phyloP scores from a whole-genome alignment of 768 basidiomycete species.

The Naematelia encephala region DNA sequence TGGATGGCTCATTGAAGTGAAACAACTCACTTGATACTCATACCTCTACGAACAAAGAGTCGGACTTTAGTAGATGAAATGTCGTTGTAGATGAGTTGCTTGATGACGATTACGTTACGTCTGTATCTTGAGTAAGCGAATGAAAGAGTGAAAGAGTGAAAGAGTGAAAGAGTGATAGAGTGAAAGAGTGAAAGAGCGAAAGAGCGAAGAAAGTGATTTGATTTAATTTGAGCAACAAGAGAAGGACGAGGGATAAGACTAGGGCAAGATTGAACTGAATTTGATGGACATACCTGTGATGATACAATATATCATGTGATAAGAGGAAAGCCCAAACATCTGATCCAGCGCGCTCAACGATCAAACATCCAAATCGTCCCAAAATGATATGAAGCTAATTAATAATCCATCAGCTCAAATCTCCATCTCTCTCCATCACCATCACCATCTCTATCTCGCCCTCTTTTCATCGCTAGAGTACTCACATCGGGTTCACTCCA shows the following conservation, averaged over 20 bases:
- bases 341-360: slow-evolving; percentile 91
- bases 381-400: slow-evolving; percentile 94
- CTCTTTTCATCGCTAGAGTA: too few relatives aligned
- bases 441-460: too few relatives aligned
- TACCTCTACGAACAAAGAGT: slow-evolving; percentile 54
- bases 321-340: slow-evolving; percentile 62
- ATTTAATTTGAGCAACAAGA: too few relatives aligned
- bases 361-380: slow-evolving; percentile 88
- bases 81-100: slow-evolving; percentile 94
- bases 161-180: too few relatives aligned
- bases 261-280: not conserved
- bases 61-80: slow-evolving; percentile 89
- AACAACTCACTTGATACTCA: slow-evolving; percentile 53
- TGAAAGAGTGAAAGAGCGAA: too few relatives aligned
- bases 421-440: not conserved
- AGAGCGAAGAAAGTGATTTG: too few relatives aligned
- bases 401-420: slow-evolving; percentile 2
- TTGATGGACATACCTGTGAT: slow-evolving; percentile 49
- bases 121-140: slow-evolving; percentile 59
- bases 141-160: too few relatives aligned
- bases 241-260: too few relatives aligned
- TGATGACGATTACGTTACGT: slow-evolving; percentile 82
- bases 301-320: slow-evolving; percentile 55
- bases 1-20: not conserved
- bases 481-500: slow-evolving; percentile 92